Base-by-base conservation (phyloP, 805 yeast species). In the Zygotorulaspora florentina region DNA sequence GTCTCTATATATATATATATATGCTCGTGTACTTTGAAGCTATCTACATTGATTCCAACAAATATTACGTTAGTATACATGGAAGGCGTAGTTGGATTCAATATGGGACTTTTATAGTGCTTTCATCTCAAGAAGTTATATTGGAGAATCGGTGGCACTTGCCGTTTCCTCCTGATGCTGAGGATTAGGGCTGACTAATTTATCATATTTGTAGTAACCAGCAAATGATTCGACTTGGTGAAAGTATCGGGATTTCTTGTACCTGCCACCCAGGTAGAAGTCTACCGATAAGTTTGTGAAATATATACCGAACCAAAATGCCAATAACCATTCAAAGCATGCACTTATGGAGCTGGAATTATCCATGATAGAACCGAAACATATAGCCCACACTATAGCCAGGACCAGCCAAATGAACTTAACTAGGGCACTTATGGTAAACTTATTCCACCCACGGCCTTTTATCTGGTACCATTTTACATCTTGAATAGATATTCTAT, bases 291-390 rank as follows among this genome's bases (percentile, higher is more conserved):
- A 72, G 46, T 82, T 67, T 3, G 83, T 59, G 52, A 83, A 76
- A 49, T 85, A 71, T 28, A 83, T 56, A 2, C 95, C 93, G 61
- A 85, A 90, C 80, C 87, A 82, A 66, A 82, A 90, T n/a, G 91
- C 81, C 35, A 90, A 66, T 2, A 81, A 61, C 98, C 98, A 91
- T 66, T 91, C 98, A 60, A 85, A 79, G 16, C 73, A 69, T 0
- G 89, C 89, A 34, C 81, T 73, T 28, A 74, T 69, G 2, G 75
- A 76, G 27, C 74, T 69, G 3, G 75, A 76, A 51, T 75, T 70
- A 31, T 67, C 58, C 7, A 67, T 57, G 41, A 67, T 59, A 2
- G 64, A 72, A n/a, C 79, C 88, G 53, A 87, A 91, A 27, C 78
- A 73, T 20, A 84, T 65, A 2, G 91, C 96, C 59, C 86, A 74